These are phyloP conservation scores for Orychophragmus violaceus DNA, from an alignment of 345 rosid genomes.

Conservation along the genomic window DNA sequence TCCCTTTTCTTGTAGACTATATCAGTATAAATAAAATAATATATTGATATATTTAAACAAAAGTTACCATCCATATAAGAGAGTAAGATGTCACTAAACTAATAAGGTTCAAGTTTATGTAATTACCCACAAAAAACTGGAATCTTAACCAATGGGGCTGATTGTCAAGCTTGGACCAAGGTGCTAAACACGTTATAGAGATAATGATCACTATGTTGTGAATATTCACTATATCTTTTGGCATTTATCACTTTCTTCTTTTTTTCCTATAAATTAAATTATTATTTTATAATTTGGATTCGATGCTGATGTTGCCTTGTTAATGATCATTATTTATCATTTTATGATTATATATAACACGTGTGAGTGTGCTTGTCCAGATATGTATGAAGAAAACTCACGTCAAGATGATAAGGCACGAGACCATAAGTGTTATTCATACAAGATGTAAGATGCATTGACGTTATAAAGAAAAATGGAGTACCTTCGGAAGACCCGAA, in stretches of 20 bases:
- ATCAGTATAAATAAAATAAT: too few relatives aligned
- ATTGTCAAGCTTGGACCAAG: background rate
- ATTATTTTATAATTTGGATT: background rate
- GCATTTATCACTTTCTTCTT: background rate
- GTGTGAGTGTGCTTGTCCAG: background rate
- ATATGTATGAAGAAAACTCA: too few relatives aligned
- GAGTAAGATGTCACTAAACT: background rate
- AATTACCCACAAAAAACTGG: background rate
- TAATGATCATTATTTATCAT: background rate
- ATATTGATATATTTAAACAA: background rate
- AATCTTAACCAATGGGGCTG: background rate
- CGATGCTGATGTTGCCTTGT: background rate
- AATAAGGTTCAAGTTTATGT: background rate
- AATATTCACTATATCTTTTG: background rate
- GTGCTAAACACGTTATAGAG: constrained; percentile 23
- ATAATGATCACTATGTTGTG: constrained; percentile 21
- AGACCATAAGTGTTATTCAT: too few relatives aligned
- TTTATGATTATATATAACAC: background rate
- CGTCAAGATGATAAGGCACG: too few relatives aligned
- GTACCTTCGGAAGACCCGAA: too few relatives aligned
- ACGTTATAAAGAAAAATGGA: too few relatives aligned
- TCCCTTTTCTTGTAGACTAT: background rate
- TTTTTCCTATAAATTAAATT: background rate
- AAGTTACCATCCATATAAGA: background rate
- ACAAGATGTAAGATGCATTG: too few relatives aligned